phyloP scores from a whole-genome alignment of 441 rosid genomes.

The Rhodomyrtus psidioides region DNA sequence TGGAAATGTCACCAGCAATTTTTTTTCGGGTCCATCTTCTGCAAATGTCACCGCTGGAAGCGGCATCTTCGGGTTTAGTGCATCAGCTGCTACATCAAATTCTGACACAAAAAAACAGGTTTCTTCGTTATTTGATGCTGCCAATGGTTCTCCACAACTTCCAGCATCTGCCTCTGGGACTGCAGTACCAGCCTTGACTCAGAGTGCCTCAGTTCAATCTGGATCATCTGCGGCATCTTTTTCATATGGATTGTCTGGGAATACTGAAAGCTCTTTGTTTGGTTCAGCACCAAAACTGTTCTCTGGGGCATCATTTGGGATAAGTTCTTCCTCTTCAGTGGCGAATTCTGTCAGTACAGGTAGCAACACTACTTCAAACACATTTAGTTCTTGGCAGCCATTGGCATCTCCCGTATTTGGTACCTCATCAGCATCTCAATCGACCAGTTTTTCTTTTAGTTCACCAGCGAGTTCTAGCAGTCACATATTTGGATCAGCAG shows the following conservation, averaged over 20 bases:
- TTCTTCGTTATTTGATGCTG: constrained; percentile 30
- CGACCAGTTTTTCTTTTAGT: constrained; percentile 37
- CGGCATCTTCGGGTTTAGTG: constrained; percentile 31
- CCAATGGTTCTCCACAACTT: constrained; percentile 3
- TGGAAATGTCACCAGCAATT: constrained; percentile 19
- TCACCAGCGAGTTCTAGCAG: constrained; percentile 15
- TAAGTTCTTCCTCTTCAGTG: constrained; percentile 27
- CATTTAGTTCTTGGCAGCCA: constrained; percentile 60
- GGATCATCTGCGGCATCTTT: constrained; percentile 35
- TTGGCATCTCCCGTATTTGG: constrained; percentile 31
- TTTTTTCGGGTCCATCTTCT: constrained; percentile 20
- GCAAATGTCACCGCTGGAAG: constrained; percentile 19
- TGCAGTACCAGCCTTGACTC: constrained; percentile 37
- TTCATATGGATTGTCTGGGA: constrained; percentile 40
- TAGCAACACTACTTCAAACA: constrained; percentile 20
- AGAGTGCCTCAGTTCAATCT: constrained; percentile 39
- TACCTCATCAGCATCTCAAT: constrained; percentile 30
- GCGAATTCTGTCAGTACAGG: constrained; percentile 31
- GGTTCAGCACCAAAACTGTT: constrained; percentile 29
- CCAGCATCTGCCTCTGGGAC: constrained; percentile 32
- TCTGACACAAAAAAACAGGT: constrained; percentile 32
- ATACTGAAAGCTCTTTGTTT: constrained; percentile 37
- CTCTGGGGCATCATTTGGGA: constrained; percentile 37
- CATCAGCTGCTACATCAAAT: constrained; percentile 27
- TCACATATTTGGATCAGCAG: background rate